A percentile compares a stretch with the other conserved stretches of the same genome.
Evolutionary conservation across 2,329 filamentous ascomycete species (phyloP).

Genomic region (Allantophomopsis lycopodina): DNA sequence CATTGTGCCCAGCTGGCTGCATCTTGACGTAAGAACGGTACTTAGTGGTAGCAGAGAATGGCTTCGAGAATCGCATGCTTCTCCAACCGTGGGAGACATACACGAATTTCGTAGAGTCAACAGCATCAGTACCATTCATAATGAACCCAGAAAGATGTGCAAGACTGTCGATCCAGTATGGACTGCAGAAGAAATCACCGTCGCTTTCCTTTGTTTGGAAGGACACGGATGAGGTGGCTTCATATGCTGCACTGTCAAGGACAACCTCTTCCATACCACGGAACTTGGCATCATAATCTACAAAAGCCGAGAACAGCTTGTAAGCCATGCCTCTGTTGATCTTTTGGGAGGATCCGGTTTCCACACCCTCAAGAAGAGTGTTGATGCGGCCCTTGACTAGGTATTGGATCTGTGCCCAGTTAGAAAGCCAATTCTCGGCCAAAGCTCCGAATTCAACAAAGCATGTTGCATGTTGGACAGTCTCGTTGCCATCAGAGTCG

Average conservation of each 20-base stretch:
- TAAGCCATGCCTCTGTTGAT: conserved; percentile 15
- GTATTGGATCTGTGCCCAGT: no score
- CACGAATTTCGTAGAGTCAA: conserved; percentile 11
- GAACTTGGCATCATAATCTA: conserved; percentile 8
- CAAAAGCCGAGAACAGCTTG: conserved; percentile 10
- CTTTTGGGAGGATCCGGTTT: conserved; percentile 22
- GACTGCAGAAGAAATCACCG: conserved; percentile 8
- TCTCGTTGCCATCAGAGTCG: no score
- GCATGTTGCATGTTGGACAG: no score
- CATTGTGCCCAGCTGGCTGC: no score
- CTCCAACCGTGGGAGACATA: conserved; percentile 15
- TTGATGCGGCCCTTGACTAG: no score
- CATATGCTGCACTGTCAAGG: conserved; percentile 3
- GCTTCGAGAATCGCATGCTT: conserved; percentile 11
- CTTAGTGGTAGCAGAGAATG: no score
- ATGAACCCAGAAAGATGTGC: conserved; percentile 8
- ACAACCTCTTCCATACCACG: conserved; percentile 12
- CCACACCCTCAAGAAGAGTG: conserved; percentile 9
- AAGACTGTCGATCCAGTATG: conserved; percentile 9
- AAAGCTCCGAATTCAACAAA: no score
- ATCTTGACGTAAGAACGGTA: no score
- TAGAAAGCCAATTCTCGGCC: no score
- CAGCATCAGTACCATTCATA: conserved; percentile 11
- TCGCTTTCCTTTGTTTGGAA: conserved; percentile 7
- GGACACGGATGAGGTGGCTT: conserved; percentile 11